These are phyloP conservation scores for Elsinoe necatrix DNA, from an alignment of 2,329 filamentous ascomycete genomes.

Conservation along the genomic window DNA sequence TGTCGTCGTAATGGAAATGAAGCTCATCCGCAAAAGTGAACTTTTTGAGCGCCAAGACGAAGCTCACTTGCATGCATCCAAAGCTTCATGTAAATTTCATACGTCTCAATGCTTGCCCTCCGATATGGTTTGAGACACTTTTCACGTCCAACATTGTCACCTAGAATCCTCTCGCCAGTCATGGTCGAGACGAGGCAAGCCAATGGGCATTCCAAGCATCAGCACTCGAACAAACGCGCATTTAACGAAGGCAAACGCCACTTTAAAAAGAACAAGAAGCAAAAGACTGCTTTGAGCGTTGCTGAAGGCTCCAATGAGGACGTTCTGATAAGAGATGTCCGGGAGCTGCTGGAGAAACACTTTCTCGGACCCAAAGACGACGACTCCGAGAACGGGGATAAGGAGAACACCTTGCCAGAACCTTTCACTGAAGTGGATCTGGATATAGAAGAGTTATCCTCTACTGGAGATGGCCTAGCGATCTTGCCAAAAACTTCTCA, in stretches of 20 bases:
- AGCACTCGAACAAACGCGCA: constrained; percentile 25
- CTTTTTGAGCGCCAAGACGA: constrained; percentile 18
- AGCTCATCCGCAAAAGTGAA: constrained; percentile 12
- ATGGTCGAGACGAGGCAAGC: constrained; percentile 16
- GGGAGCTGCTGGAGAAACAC: constrained; percentile 33
- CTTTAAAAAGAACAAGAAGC: constrained; percentile 41
- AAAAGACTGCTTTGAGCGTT: constrained; percentile 35
- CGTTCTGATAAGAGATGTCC: constrained; percentile 40
- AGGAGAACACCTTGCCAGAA: constrained; percentile 46
- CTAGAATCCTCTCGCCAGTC: neutral
- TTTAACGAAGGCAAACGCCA: constrained; percentile 33
- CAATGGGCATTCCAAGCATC: neutral
- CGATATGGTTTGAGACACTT: neutral
- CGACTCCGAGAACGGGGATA: constrained; percentile 13
- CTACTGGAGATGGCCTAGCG: constrained; percentile 84
- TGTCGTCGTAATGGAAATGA: neutral
- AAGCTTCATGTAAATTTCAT: constrained; percentile 5
- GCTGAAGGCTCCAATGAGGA: constrained; percentile 43
- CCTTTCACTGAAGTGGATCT: constrained; percentile 70
- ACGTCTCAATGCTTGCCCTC: neutral
- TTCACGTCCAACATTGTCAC: neutral
- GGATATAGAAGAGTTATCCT: constrained; percentile 73
- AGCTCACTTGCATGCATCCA: constrained; percentile 7
- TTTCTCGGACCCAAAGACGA: constrained; percentile 21
- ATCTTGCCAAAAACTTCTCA: constrained; percentile 56